phyloP scores from a whole-genome alignment of 805 yeast species.

The Yamadazyma paraphyllophila region DNA sequence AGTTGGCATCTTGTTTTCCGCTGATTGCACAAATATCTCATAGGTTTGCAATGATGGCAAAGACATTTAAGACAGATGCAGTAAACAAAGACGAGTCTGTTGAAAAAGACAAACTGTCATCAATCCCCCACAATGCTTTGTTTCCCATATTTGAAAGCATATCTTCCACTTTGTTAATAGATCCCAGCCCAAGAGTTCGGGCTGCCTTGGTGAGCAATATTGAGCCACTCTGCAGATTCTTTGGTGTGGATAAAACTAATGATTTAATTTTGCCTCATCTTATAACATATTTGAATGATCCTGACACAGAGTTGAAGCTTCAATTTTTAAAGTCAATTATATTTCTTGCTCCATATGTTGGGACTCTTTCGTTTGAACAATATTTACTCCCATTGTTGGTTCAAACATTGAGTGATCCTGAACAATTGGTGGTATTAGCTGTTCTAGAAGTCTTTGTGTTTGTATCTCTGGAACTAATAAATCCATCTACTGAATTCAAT shows the following conservation, averaged over 20 bases:
- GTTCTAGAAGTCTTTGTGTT: slow-evolving; percentile 51
- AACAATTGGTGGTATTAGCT: slow-evolving; percentile 73
- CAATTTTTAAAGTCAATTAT: slow-evolving; percentile 71
- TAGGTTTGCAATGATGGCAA: slow-evolving; percentile 61
- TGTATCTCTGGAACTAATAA: slow-evolving; percentile 31
- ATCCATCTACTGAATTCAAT: slow-evolving; percentile 35
- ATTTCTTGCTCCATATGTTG: slow-evolving; percentile 75
- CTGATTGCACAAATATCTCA: slow-evolving; percentile 63
- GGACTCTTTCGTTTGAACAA: slow-evolving; percentile 79
- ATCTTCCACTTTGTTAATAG: slow-evolving; percentile 66
- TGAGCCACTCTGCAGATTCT: slow-evolving; percentile 72
- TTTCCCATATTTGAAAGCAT: slow-evolving; percentile 62
- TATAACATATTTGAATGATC: slow-evolving; percentile 86
- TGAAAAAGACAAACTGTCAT: slow-evolving; percentile 4
- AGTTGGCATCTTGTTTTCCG: slow-evolving; percentile 74
- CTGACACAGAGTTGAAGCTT: slow-evolving; percentile 61
- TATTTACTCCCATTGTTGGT: slow-evolving; percentile 81
- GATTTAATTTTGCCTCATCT: slow-evolving; percentile 87
- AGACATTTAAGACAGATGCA: slow-evolving; percentile 37
- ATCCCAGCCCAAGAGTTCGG: slow-evolving; percentile 61
- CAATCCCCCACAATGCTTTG: slow-evolving; percentile 41
- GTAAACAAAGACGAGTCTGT: slow-evolving; percentile 4
- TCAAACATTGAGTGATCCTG: slow-evolving; percentile 81
- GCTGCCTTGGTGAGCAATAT: slow-evolving; percentile 68
- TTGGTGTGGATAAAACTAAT: slow-evolving; percentile 85